Evolutionary conservation across 768 basidiomycete genomes (phyloP), one percentile per base, ranked within the genome.

Genomic region (Kockovaella imperatae): DNA sequence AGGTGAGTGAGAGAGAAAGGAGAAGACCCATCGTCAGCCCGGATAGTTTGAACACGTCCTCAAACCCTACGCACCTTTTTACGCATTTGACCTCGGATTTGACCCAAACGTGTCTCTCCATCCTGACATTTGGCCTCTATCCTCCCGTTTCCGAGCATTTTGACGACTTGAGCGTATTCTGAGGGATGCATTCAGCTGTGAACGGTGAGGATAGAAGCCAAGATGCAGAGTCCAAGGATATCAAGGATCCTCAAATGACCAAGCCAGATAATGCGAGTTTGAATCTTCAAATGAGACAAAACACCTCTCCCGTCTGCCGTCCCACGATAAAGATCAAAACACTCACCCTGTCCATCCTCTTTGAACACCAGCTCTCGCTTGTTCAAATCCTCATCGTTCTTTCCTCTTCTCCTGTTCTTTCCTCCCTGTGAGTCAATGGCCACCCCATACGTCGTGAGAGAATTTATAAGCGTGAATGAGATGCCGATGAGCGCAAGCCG

Each of bases 371-470:
- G 80, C 73, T 99, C 95, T 62, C 95, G 86, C 78, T 96, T 97
- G 76, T 95, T 87, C 62, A 87, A 86, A 47, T 97, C 95, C 75
- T 93, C 95, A 77, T 99, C 93, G 75, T 96, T 97, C 81, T 99
- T 99, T 79, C 95, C 95, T 75, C 95, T 80, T 80, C 95, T 80
- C 75, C 93, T 81, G 77, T 97, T 99, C 79, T 99, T 97, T 54
- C 93, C 95, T 72, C 93, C 93, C 91, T 99, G 63, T 56, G 5
- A 17, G 29, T 43, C n/a, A n/a, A 32, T 35, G n/a, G 13, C 7
- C 42, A 29, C 11, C 40, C 17, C 25, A 24, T 21, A 43, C 26
- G 17, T 13, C 43, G 30, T 17, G 5, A 21, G 14, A 7, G 29
- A 29, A 4, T 15, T 5, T 30, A 32, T n/a, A 8, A 11, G 11